Evolutionary conservation across 495 filamentous ascomycete genomes (phyloP), one percentile per base, ranked within the genome.

Genomic region (Penicillium dipodomyicola): DNA sequence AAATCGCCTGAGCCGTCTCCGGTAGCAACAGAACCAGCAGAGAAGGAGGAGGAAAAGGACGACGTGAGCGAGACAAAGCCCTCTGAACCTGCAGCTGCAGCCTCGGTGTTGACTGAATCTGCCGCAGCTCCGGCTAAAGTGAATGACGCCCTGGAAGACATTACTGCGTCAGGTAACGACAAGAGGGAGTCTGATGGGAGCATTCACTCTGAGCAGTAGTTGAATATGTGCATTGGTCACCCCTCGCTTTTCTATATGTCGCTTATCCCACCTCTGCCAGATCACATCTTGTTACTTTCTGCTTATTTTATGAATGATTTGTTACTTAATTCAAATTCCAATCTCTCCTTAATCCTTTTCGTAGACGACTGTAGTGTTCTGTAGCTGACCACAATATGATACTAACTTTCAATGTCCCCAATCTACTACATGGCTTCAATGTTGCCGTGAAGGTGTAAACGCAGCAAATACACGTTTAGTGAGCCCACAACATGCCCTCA

Each of bases 101-200:
- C 51, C 11, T 20, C 12, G 11, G 19, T 44, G 22, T 32, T 52
- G 19, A 52, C 49, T 12, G 60, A 60, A 29, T 40, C 58, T 14
- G 39, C 35, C 5, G 32, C 50, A 17, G 11, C 44, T 23, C 59
- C 62, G 19, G 42, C 51, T 9, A 63, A 60, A 19, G 41, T 68
- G 14, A 68, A 74, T 2, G 49, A 63, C 12, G 52, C 59, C 25
- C 43, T 69, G 5, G 69, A 76, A 50, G 44, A 61, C 11, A 46
- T 70, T 47, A 29, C 71, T 39, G 67, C 69, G 4, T 51, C 66
- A 17, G 69, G 69, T 10, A 66, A 75, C 42, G 72, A 62, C 27
- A 74, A 77, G 65, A 65, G 37, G 44, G 2, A 41, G 5, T 73
- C 71, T 12, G 69, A 74, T 17, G 65, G 65, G 33, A 57, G 66